These are phyloP conservation scores for Globisporangium sylvaticum DNA, from an alignment of 352 stramenopile genomes.

Conservation along the genomic window DNA sequence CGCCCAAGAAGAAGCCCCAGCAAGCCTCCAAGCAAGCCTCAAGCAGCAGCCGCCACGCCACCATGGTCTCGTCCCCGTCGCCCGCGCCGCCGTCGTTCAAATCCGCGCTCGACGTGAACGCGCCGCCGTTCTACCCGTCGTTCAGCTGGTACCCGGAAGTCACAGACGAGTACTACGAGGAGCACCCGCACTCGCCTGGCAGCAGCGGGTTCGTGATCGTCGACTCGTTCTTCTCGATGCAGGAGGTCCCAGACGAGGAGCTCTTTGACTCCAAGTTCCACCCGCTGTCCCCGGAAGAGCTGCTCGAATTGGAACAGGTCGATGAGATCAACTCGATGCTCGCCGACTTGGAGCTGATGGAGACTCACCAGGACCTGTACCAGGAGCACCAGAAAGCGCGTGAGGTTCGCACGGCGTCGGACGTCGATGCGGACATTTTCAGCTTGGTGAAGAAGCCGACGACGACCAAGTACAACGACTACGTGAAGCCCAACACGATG, in stretches of 20 bases:
- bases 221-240: slow-evolving; percentile 39
- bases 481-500: slow-evolving; percentile 23
- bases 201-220: slow-evolving; percentile 64
- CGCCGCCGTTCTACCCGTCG: slow-evolving; percentile 56
- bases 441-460: slow-evolving; percentile 48
- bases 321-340: slow-evolving; percentile 80
- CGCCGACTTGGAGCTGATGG: slow-evolving; percentile 73
- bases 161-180: slow-evolving; percentile 63
- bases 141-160: slow-evolving; percentile 51
- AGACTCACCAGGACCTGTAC: slow-evolving; percentile 59
- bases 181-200: slow-evolving; percentile 53
- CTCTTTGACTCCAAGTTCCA: slow-evolving; percentile 68
- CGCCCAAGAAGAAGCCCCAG: slow-evolving; percentile 7
- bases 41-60: not conserved
- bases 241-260: slow-evolving; percentile 72
- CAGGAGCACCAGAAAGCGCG: slow-evolving; percentile 12
- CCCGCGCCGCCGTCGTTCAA: slow-evolving; percentile 26
- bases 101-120: slow-evolving; percentile 48
- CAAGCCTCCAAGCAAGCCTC: not conserved
- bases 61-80: slow-evolving; percentile 25
- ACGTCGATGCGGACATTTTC: slow-evolving; percentile 47
- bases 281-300: slow-evolving; percentile 52
- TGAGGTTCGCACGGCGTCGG: slow-evolving; percentile 23
- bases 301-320: slow-evolving; percentile 69
- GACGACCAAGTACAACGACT: slow-evolving; percentile 36